Evolutionary conservation across 2,329 filamentous ascomycete genomes (phyloP).

Genomic region (Claviceps cyperi): DNA sequence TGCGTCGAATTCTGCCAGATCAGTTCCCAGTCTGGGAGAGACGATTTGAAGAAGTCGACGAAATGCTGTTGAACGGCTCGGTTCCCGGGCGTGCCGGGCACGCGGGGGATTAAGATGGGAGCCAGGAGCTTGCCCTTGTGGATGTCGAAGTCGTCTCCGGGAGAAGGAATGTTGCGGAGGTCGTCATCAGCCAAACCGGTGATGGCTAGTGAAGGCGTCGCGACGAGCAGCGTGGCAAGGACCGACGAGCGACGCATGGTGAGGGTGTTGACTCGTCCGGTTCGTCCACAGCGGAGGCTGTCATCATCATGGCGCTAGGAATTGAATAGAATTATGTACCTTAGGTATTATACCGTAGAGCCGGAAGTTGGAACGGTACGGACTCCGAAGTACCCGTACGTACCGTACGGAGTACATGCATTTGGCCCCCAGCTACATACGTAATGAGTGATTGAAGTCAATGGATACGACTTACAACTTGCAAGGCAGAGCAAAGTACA

Average conservation of each 20-base stretch:
- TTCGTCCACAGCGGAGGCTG: no score
- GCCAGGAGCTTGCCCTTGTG: constrained; percentile 60
- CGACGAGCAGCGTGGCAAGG: constrained; percentile 1
- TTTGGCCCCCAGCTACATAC: no score
- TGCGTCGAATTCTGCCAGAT: constrained; percentile 83
- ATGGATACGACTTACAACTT: no score
- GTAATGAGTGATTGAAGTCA: no score
- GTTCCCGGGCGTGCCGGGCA: constrained; percentile 73
- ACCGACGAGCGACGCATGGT: constrained; percentile 2
- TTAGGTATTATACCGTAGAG: no score
- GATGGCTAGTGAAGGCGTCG: constrained; percentile 21
- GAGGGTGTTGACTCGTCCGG: neutral
- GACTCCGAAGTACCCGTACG: no score
- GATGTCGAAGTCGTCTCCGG: constrained; percentile 65
- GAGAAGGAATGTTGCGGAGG: constrained; percentile 56
- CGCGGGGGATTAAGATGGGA: constrained; percentile 75
- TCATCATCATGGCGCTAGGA: no score
- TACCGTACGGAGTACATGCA: no score
- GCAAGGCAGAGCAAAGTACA: no score
- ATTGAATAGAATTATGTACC: no score
- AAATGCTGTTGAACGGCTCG: constrained; percentile 65
- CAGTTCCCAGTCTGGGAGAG: constrained; percentile 66
- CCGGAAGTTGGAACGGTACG: no score
- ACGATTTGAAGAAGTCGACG: constrained; percentile 59
- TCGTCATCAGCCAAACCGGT: constrained; percentile 57